Evolutionary conservation across 805 yeast species (phyloP), one percentile per base, ranked within the genome.

Genomic region (Monosporozyma solicola): DNA sequence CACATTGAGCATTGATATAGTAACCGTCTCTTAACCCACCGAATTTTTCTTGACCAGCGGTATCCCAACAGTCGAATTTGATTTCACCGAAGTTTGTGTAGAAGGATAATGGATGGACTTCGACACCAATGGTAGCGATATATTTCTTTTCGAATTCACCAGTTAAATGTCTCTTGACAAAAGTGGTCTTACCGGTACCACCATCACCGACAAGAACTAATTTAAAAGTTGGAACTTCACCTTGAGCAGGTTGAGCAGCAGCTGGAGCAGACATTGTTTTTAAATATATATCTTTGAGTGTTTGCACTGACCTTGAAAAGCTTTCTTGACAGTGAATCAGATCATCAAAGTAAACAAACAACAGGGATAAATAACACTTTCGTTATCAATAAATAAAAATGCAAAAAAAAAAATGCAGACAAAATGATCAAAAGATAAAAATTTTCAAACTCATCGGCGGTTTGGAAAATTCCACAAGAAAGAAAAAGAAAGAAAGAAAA

Each of bases 101-200:
- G 85, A 94, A 94, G 48, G 94, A 89, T 74, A 94, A 83, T 63
- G 99, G 99, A 74, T 94, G 97, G 61, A 94, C 99, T 76, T 94
- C 99, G 61, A 94, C 99, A 81, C 99, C 99, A 70, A 92, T 87
- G 55, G 99, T 94, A 71, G 99, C 99, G 74, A 87, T 89, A 80
- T 94, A 94, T 77, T 91, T 91, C 80, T 94, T 94, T 78, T 94
- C 99, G 72, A 94, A 94, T 75, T 94, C 99, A 79, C 99, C 96
- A 60, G 99, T 92, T 76, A 91, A 84, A 77, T 94, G 99, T 82
- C 99, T 91, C 82, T 95, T 94, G 74, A 94, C 99, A 67, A 94
- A 94, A 55, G 99, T 94, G 80, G 99, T 94, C 85, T 94, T 94
- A 79, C 99, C 99, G 75, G 99, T 94, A 84, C 99, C 99, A 82